Evolutionary conservation across 305 asterid genomes (phyloP).

Genomic region (Plantago lanceolata): DNA sequence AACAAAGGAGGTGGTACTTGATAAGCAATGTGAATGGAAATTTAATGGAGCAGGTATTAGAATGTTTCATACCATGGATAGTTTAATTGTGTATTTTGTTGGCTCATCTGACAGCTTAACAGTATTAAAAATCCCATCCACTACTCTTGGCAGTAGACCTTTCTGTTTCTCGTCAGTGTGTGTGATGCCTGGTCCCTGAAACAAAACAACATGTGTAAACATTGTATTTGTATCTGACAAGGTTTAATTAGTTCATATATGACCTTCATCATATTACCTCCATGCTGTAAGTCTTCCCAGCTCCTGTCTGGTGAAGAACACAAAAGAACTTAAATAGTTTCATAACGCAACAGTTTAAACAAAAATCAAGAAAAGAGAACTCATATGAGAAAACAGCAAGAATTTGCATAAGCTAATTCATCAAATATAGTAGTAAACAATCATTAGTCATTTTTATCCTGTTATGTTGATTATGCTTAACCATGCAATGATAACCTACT

Average conservation of each 20-base stretch:
- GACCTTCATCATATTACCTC: constrained; percentile 53
- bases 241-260: constrained; percentile 16
- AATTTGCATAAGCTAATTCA: constrained; percentile 3
- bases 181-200: constrained; percentile 65
- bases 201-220: constrained; percentile 16
- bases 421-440: not conserved
- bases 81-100: constrained; percentile 42
- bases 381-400: constrained; percentile 2
- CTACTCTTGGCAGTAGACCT: constrained; percentile 73
- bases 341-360: constrained; percentile 6
- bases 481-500: too few species aligned
- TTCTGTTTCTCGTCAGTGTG: constrained; percentile 45
- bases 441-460: too few species aligned
- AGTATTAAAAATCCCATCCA: constrained; percentile 56
- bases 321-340: constrained; percentile 18
- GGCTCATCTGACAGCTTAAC: constrained; percentile 44
- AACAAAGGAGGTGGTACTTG: constrained; percentile 20
- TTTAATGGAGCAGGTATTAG: not conserved
- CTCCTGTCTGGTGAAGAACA: constrained; percentile 64
- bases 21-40: constrained; percentile 15
- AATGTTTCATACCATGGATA: constrained; percentile 60
- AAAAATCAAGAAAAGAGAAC: constrained; percentile 11
- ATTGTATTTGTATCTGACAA: constrained; percentile 16
- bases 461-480: too few species aligned
- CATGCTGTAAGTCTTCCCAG: constrained; percentile 89